Conservation (phyloP, 257 asterid species). For the Fraxinus anomala region DNA sequence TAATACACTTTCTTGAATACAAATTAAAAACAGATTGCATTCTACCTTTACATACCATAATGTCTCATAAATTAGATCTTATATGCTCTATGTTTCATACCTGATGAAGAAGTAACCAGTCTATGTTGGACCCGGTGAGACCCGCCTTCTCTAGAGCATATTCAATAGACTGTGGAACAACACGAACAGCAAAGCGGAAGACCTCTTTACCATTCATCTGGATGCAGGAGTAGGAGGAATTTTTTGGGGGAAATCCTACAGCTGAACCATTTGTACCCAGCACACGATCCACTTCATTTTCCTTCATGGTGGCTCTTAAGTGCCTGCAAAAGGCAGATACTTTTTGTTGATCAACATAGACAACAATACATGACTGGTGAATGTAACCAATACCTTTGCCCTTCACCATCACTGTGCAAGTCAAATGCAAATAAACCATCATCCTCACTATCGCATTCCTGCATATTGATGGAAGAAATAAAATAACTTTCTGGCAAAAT, state of each 20-base stretch:
- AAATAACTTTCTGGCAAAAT: not conserved
- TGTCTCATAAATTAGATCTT: too few relatives aligned
- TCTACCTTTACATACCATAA: too few relatives aligned
- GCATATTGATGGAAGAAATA: conserved; percentile 12
- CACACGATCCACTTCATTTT: conserved; percentile 44
- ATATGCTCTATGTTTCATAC: conserved; percentile 36
- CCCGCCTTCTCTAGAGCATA: conserved; percentile 81
- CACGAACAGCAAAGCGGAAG: conserved; percentile 88
- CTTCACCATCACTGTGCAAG: conserved; percentile 60
- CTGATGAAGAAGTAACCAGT: conserved; percentile 98
- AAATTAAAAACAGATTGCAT: not conserved
- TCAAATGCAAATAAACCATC: conserved; percentile 55
- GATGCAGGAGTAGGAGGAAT: conserved; percentile 68
- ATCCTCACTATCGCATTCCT: conserved; percentile 57
- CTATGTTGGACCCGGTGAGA: conserved; percentile 64
- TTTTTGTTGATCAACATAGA: conserved; percentile 13
- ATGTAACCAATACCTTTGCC: conserved; percentile 43
- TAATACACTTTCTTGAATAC: not conserved
- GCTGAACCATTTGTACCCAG: conserved; percentile 74
- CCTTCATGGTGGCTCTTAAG: conserved; percentile 59
- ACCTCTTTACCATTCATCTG: conserved; percentile 99
- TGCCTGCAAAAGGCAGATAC: conserved; percentile 37
- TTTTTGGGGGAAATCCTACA: conserved; percentile 58
- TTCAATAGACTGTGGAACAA: conserved; percentile 87
- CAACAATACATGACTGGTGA: not conserved